Evolutionary conservation across 176 grass and related monocot species (phyloP).

Genomic region (Musa beccarii): DNA sequence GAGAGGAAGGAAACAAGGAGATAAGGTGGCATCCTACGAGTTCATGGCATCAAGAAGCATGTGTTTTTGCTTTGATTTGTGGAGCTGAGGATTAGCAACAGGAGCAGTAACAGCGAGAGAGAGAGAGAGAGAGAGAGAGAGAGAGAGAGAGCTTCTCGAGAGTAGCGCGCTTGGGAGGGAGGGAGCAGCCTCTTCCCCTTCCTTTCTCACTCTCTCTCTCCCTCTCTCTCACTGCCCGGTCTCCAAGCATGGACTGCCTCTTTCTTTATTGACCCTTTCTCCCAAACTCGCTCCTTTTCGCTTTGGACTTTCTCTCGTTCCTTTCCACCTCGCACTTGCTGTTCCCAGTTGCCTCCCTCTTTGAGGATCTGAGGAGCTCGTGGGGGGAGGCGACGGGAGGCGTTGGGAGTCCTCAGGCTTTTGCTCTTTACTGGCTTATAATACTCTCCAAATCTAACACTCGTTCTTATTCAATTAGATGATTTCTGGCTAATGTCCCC

Average conservation of each 20-base stretch:
- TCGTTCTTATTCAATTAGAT: not conserved
- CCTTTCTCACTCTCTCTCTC: not conserved
- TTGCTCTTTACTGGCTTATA: not conserved
- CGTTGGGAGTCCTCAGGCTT: not conserved
- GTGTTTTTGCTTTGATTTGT: too few relatives aligned
- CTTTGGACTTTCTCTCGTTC: not conserved
- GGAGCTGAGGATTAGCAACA: too few relatives aligned
- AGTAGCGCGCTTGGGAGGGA: not conserved
- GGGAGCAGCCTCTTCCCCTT: not conserved
- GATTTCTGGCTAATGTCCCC: not conserved
- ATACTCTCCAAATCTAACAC: not conserved
- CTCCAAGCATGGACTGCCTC: not conserved
- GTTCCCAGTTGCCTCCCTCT: too few relatives aligned
- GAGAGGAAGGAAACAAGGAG: too few relatives aligned
- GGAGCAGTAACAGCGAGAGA: too few relatives aligned
- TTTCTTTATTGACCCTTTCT: not conserved
- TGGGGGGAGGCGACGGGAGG: too few relatives aligned
- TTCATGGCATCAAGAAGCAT: too few relatives aligned
- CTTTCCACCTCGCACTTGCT: not conserved
- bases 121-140: too few relatives aligned
- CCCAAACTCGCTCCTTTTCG: not conserved
- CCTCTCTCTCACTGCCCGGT: not conserved
- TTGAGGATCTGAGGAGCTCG: too few relatives aligned
- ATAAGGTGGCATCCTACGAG: too few relatives aligned
- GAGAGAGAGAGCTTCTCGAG: too few relatives aligned